phyloP scores from a whole-genome alignment of 345 rosid genomes.

The Arabis alpina region DNA sequence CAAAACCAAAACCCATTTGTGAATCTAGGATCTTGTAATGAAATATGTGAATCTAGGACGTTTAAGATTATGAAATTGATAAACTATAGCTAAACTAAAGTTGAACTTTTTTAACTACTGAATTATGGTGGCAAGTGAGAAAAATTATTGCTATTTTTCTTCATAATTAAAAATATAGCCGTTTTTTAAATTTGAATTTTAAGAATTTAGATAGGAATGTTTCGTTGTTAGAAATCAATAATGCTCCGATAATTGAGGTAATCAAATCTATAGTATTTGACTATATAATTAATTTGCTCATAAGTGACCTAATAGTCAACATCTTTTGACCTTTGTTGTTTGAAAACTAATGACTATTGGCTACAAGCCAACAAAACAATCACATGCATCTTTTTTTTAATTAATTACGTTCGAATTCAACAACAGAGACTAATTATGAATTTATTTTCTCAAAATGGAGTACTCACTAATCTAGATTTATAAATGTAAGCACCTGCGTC shows the following conservation, averaged over 20 bases:
- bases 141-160: constrained; percentile 24
- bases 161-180: constrained; percentile 9
- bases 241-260: constrained; percentile 35
- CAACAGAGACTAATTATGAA: background rate
- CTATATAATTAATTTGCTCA: constrained; percentile 11
- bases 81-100: background rate
- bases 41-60: background rate
- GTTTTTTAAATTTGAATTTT: background rate
- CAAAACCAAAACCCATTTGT: background rate
- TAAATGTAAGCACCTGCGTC: background rate
- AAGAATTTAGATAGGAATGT: background rate
- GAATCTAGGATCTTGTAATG: background rate
- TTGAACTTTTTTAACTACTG: background rate
- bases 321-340: constrained; percentile 28
- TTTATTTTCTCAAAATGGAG: background rate
- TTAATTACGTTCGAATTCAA: constrained; percentile 11
- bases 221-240: background rate
- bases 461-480: background rate
- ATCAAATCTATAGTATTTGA: constrained; percentile 29
- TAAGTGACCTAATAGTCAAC: constrained; percentile 2
- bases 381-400: constrained; percentile 29
- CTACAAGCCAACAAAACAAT: constrained; percentile 26
- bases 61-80: background rate
- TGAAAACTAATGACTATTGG: constrained; percentile 9
- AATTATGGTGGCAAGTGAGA: constrained; percentile 2